These are phyloP conservation scores for Myxozyma nipponensis DNA, from an alignment of 805 yeast genomes.

Conservation along the genomic window DNA sequence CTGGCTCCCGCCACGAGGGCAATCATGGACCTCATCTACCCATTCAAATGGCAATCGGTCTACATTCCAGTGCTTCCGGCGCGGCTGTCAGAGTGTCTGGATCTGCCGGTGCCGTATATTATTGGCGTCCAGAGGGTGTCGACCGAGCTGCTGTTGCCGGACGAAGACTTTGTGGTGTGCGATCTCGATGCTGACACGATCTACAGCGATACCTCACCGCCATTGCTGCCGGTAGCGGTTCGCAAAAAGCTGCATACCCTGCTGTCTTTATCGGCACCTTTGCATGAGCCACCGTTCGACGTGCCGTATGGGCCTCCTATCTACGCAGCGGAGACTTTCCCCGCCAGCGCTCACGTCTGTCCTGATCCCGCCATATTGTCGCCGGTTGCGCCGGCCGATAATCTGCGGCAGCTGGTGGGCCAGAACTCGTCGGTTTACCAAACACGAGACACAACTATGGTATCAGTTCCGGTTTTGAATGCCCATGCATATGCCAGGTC, in stretches of 20 bases:
- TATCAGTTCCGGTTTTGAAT: slow-evolving; percentile 2
- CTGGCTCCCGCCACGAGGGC: slow-evolving; percentile 22
- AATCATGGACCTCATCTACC: slow-evolving; percentile 16
- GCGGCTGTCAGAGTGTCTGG: slow-evolving; percentile 24
- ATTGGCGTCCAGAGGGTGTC: slow-evolving; percentile 19
- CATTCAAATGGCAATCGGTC: slow-evolving; percentile 26
- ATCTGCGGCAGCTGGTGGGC: slow-evolving; percentile 2
- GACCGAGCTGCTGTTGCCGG: slow-evolving; percentile 4
- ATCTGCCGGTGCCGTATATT: slow-evolving; percentile 28
- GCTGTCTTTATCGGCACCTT: slow-evolving; percentile 16
- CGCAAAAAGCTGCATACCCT: slow-evolving; percentile 15
- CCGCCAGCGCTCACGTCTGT: slow-evolving; percentile 6
- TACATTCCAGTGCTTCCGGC: slow-evolving; percentile 25
- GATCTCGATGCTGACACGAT: slow-evolving; percentile 23
- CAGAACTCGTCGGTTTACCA: slow-evolving; percentile 9
- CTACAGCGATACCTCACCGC: slow-evolving; percentile 5
- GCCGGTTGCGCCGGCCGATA: slow-evolving; percentile 3
- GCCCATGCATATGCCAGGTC: slow-evolving; percentile 1
- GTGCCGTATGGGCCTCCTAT: slow-evolving; percentile 19
- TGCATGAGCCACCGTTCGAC: slow-evolving; percentile 12
- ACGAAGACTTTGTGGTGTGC: slow-evolving; percentile 21
- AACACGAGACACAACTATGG: slow-evolving; percentile 4
- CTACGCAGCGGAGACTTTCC: slow-evolving; percentile 21
- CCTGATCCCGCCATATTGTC: slow-evolving; percentile 6
- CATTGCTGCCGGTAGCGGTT: slow-evolving; percentile 14